Evolutionary conservation across 2,329 filamentous ascomycete genomes (phyloP).

Genomic region (Colletotrichum tanaceti): DNA sequence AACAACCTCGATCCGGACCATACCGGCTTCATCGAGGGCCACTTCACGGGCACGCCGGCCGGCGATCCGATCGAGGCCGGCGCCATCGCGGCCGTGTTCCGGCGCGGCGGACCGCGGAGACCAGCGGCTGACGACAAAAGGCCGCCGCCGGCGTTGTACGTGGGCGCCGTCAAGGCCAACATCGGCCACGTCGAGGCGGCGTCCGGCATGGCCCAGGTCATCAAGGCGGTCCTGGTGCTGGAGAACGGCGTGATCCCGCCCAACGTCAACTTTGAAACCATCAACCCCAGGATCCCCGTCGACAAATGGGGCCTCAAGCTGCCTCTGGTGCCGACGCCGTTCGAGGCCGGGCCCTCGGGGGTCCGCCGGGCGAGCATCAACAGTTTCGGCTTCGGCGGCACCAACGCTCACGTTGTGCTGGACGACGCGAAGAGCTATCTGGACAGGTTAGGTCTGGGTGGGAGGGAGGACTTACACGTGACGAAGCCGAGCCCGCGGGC

Average conservation of each 20-base stretch:
- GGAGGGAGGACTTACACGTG: neutral
- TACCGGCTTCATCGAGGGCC: constrained; percentile 54
- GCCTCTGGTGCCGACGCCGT: constrained; percentile 47
- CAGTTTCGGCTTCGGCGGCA: constrained; percentile 17
- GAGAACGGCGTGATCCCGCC: neutral
- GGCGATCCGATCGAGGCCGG: constrained; percentile 66
- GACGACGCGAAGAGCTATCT: constrained; percentile 4
- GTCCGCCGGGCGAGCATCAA: constrained; percentile 64
- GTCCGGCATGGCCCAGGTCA: neutral
- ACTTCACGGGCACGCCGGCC: constrained; percentile 66
- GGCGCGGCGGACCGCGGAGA: constrained; percentile 45
- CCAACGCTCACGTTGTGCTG: constrained; percentile 1
- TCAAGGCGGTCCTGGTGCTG: neutral
- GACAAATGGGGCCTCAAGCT: constrained; percentile 54
- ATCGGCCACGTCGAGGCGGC: constrained; percentile 29
- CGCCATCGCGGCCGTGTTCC: constrained; percentile 59
- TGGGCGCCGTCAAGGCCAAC: constrained; percentile 47
- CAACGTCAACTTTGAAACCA: constrained; percentile 1
- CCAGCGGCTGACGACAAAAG: too few relatives aligned
- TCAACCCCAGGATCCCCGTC: constrained; percentile 35
- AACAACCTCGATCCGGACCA: constrained; percentile 43
- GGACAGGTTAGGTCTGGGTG: constrained; percentile 2
- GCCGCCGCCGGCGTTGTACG: constrained; percentile 42
- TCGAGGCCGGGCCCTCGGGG: constrained; percentile 47
- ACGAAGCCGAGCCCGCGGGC: neutral